Percentiles rank a stretch among this genome's conserved stretches.
phyloP scores from a whole-genome alignment of 73 alveolate species.

The Tetrahymena malaccensis region DNA sequence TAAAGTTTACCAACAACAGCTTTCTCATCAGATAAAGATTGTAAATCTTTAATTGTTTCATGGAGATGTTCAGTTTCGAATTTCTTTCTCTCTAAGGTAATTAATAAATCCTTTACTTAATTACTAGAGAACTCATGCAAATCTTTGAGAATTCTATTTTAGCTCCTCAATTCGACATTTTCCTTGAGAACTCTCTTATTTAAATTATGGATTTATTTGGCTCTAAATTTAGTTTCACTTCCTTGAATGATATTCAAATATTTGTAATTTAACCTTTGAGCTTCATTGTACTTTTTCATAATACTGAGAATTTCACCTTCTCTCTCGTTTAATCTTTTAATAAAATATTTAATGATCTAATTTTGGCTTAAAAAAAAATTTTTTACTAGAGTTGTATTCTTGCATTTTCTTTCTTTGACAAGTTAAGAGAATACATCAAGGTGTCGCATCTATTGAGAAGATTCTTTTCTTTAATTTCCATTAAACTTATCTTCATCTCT shows the following conservation, averaged over 20 bases:
- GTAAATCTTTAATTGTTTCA: conserved; percentile 24
- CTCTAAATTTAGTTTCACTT: not conserved
- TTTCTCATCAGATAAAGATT: conserved; percentile 28
- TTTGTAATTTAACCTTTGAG: not conserved
- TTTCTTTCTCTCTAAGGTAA: conserved; percentile 15
- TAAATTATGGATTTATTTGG: not conserved
- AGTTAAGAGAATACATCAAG: not conserved
- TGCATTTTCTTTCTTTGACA: not conserved
- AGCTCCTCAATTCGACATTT: not conserved
- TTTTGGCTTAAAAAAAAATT: not conserved
- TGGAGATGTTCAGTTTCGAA: conserved; percentile 3
- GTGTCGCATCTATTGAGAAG: conserved; percentile 2
- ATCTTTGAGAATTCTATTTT: not conserved
- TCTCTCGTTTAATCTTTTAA: not conserved
- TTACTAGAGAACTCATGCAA: conserved; percentile 26
- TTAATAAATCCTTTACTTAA: conserved; percentile 7
- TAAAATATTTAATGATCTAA: not conserved
- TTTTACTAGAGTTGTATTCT: not conserved
- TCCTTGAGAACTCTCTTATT: not conserved
- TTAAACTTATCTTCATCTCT: conserved; percentile 22
- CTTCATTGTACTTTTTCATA: not conserved
- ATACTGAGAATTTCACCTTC: not conserved
- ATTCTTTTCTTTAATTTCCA: conserved; percentile 39
- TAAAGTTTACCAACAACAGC: conserved; percentile 30
- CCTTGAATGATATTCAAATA: not conserved